Evolutionary conservation across 331 rosid genomes (phyloP).

Genomic region (Ulmus americana): DNA sequence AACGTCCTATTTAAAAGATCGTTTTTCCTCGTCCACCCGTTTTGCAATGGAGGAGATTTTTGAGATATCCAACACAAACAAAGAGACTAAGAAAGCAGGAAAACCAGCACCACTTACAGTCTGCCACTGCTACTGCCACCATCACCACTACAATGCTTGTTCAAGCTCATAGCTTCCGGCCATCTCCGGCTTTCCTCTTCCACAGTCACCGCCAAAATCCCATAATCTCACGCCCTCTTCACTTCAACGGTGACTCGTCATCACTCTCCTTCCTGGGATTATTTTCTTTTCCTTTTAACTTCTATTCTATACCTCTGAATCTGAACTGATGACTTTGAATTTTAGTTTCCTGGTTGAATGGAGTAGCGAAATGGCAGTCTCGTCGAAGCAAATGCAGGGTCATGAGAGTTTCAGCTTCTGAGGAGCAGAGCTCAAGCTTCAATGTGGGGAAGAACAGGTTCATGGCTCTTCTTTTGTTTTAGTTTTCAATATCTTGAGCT

Average conservation of each 20-base stretch:
- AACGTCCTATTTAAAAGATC: constrained; percentile 26
- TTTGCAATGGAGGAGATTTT: constrained; percentile 16
- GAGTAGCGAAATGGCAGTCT: constrained; percentile 20
- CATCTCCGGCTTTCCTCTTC: constrained; percentile 29
- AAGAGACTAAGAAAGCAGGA: not conserved
- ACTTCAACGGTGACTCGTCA: constrained; percentile 27
- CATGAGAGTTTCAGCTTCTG: constrained; percentile 28
- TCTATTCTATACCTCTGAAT: not conserved
- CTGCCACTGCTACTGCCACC: constrained; percentile 23
- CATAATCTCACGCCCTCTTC: constrained; percentile 15
- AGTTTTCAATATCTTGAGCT: not conserved
- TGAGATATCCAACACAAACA: not conserved
- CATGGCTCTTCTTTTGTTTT: not conserved
- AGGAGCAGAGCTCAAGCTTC: constrained; percentile 28
- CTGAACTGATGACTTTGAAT: not conserved
- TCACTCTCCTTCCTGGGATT: not conserved
- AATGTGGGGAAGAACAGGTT: constrained; percentile 43
- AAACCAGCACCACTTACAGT: not conserved
- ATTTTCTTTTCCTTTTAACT: not conserved
- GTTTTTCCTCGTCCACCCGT: constrained; percentile 62
- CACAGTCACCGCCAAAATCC: constrained; percentile 16
- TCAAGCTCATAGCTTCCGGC: constrained; percentile 26
- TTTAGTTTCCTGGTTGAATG: constrained; percentile 31
- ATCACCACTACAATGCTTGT: constrained; percentile 35
- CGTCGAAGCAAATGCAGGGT: constrained; percentile 24